Evolutionary conservation across 2,329 filamentous ascomycete species (phyloP).

Genomic region (Teratosphaeria destructans): DNA sequence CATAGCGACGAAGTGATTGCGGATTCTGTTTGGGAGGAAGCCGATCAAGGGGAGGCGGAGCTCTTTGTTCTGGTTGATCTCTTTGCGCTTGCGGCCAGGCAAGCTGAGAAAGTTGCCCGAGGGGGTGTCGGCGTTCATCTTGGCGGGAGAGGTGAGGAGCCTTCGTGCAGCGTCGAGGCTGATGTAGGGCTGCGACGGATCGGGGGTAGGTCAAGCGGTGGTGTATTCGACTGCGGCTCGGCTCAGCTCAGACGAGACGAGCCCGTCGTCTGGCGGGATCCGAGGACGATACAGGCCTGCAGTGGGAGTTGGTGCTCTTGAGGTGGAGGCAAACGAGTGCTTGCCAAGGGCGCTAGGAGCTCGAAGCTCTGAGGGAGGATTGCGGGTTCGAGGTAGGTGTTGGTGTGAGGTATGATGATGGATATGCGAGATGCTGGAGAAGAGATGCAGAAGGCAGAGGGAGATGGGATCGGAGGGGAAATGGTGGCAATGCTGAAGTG

Average conservation of each 20-base stretch:
- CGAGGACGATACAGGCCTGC: background rate
- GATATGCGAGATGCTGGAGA: background rate
- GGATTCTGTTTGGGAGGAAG: slow-evolving; percentile 34
- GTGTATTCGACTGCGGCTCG: background rate
- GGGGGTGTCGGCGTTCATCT: slow-evolving; percentile 30
- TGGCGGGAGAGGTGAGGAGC: slow-evolving; percentile 5
- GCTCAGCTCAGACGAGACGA: background rate
- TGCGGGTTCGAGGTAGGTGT: background rate
- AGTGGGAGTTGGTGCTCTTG: background rate
- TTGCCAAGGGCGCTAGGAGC: background rate
- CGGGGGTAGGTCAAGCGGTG: background rate
- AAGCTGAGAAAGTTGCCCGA: slow-evolving; percentile 27
- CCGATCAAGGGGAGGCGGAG: slow-evolving; percentile 28
- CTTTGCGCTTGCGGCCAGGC: slow-evolving; percentile 27
- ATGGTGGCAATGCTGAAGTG: background rate
- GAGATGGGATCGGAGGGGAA: background rate
- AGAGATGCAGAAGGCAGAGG: background rate
- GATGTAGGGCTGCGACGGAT: background rate
- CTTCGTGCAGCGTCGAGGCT: background rate
- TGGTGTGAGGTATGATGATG: background rate
- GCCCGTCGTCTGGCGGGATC: background rate
- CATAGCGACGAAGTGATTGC: slow-evolving; percentile 37
- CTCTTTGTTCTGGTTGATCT: slow-evolving; percentile 19
- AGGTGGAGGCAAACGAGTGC: background rate
- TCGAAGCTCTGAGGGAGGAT: background rate